Percentiles rank a stretch among this genome's conserved stretches.
phyloP scores from a whole-genome alignment of 345 rosid genomes.

The Populus simonii region DNA sequence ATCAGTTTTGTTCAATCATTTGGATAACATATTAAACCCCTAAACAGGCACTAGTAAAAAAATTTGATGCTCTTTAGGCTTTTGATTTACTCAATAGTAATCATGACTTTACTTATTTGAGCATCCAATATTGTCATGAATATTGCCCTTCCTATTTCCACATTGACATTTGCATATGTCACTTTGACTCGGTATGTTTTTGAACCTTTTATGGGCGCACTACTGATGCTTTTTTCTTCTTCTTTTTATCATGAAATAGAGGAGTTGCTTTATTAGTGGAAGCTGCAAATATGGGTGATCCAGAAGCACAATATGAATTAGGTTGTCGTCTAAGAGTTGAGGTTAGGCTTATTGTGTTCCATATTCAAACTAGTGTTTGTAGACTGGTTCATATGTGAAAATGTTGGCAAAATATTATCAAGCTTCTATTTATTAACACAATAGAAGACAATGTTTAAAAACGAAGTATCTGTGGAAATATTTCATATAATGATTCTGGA shows the following conservation, averaged over 20 bases:
- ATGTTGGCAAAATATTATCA: background rate
- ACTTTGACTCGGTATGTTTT: background rate
- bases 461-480: background rate
- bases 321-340: constrained; percentile 82
- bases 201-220: constrained; percentile 1
- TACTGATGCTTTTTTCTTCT: constrained; percentile 4
- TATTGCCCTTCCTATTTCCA: no score
- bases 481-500: no score
- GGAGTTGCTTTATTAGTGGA: constrained; percentile 94
- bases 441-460: background rate
- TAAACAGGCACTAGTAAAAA: background rate
- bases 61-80: background rate
- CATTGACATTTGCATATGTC: background rate
- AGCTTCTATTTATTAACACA: background rate
- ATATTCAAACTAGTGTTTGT: background rate
- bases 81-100: background rate
- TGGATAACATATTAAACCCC: constrained; percentile 1
- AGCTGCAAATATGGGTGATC: constrained; percentile 93
- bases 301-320: constrained; percentile 81
- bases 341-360: constrained; percentile 39
- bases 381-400: background rate
- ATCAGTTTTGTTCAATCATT: background rate
- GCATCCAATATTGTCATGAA: no score
- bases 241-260: constrained; percentile 25
- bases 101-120: no score